Percentiles rank a stretch among this genome's conserved stretches.
These are phyloP conservation scores for Amesomyces nigricolor DNA, from an alignment of 2,329 filamentous ascomycete species.

Conservation along the genomic window DNA sequence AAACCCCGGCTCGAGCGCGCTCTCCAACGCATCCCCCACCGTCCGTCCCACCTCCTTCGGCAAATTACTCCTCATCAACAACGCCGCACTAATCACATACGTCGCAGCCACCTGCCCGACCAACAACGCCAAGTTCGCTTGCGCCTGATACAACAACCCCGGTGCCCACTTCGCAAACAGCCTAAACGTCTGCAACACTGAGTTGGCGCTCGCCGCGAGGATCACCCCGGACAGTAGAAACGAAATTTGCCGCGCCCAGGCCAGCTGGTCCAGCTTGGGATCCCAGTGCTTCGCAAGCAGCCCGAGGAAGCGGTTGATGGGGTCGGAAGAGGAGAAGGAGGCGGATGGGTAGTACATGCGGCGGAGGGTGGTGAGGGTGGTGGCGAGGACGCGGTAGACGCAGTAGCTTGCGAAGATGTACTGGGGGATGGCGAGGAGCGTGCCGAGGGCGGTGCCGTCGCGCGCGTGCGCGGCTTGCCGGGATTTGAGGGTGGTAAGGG, in stretches of 20 bases:
- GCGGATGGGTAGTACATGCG: constrained; percentile 45
- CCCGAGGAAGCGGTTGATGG: constrained; percentile 76
- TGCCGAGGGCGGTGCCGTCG: constrained; percentile 61
- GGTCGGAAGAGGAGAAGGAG: constrained; percentile 66
- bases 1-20: constrained; percentile 65
- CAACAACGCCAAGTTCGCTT: constrained; percentile 72
- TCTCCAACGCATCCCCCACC: constrained; percentile 71
- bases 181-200: constrained; percentile 77
- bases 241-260: constrained; percentile 80
- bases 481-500: constrained; percentile 57
- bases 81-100: constrained; percentile 75
- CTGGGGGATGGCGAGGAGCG: constrained; percentile 54
- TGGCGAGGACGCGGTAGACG: constrained; percentile 74
- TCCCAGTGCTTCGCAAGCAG: constrained; percentile 80
- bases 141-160: constrained; percentile 63
- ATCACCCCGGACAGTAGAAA: constrained; percentile 80
- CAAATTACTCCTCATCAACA: constrained; percentile 72
- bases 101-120: constrained; percentile 77
- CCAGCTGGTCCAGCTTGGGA: constrained; percentile 71
- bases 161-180: constrained; percentile 73
- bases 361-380: constrained; percentile 60
- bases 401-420: constrained; percentile 76
- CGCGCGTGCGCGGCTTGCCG: constrained; percentile 60
- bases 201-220: constrained; percentile 73
- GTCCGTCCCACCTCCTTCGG: constrained; percentile 71